Evolutionary conservation across 768 basidiomycete genomes (phyloP).

Genomic region (Auriscalpium vulgare): DNA sequence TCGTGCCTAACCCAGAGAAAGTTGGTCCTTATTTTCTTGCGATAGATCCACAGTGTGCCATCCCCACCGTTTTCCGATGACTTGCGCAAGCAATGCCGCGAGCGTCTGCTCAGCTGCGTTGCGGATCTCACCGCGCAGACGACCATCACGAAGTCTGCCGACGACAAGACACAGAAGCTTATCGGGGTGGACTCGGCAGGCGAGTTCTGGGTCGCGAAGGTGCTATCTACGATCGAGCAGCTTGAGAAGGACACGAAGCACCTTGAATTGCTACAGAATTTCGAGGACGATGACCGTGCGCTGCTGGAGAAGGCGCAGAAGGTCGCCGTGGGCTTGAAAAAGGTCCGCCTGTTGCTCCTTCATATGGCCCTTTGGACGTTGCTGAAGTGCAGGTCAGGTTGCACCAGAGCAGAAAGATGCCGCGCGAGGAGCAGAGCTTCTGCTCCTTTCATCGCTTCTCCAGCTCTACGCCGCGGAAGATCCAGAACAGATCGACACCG

Average conservation of each 20-base stretch:
- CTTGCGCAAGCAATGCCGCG: slow-evolving; percentile 57
- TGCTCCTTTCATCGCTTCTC: slow-evolving; percentile 63
- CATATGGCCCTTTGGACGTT: not conserved
- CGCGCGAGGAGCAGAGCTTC: slow-evolving; percentile 61
- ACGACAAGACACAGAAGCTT: slow-evolving; percentile 45
- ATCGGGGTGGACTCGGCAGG: slow-evolving; percentile 62
- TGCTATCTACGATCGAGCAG: slow-evolving; percentile 43
- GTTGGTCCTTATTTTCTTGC: slow-evolving; percentile 2
- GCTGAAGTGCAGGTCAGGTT: slow-evolving; percentile 21
- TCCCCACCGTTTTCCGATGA: slow-evolving; percentile 68
- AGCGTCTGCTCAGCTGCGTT: slow-evolving; percentile 63
- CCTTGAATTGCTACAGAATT: slow-evolving; percentile 39
- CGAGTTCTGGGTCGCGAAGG: slow-evolving; percentile 70
- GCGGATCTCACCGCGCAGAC: slow-evolving; percentile 63
- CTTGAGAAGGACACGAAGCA: slow-evolving; percentile 69
- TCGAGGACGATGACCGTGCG: slow-evolving; percentile 47
- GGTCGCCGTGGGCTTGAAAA: slow-evolving; percentile 32
- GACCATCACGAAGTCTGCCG: slow-evolving; percentile 40
- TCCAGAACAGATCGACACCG: slow-evolving; percentile 41
- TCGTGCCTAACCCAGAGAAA: slow-evolving; percentile 5
- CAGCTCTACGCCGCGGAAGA: slow-evolving; percentile 63
- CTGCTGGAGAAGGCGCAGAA: slow-evolving; percentile 39
- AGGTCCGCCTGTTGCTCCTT: slow-evolving; percentile 26
- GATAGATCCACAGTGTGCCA: slow-evolving; percentile 53
- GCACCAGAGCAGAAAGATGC: slow-evolving; percentile 39